Evolutionary conservation across 257 asterid genomes (phyloP), one percentile per base, ranked within the genome.

Genomic region (Nemophila menziesii): DNA sequence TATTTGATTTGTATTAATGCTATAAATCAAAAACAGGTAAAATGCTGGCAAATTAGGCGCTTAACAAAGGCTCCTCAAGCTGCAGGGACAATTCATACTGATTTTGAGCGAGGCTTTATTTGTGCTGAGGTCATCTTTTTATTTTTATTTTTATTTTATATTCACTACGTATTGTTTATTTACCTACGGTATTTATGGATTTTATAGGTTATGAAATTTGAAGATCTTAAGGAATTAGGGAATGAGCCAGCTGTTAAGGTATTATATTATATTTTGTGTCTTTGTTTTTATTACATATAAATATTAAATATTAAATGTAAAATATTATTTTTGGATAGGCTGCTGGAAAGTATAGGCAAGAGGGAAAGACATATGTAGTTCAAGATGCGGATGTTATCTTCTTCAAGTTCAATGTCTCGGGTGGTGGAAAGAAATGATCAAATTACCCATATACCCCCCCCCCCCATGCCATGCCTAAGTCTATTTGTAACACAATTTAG

Each of bases 11-110:
- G 27, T 40, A 40, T n/a, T n/a, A n/a, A n/a, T n/a, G 11, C 20
- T 17, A 17, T 17, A 16, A 18, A 4, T 17, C 14, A 12, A 40
- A 18, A n/a, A 57, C 73, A 89, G 98, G 98, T 89, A 1, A 89
- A 89, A 64, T 89, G 98, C 72, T 89, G 98, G 98, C 98, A 89
- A 78, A 81, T 89, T 57, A 74, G 94, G 48, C 76, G 95, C 46
- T 85, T 54, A 44, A 63, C 78, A 45, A 89, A 89, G 69, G 94
- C 96, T 63, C 96, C 98, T 54, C 96, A 89, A 73, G 96, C 98
- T 36, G 98, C 98, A 39, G 98, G 98, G 68, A 26, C 98, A 33
- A 89, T 89, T 72, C 98, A 89, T 63, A 48, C 94, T 48, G 98
- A 89, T 72, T 89, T 89, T 66, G 98, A 89, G 58, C 78, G 56